These are phyloP conservation scores for Serendipita vermifera DNA, from an alignment of 768 basidiomycete species.

Conservation along the genomic window DNA sequence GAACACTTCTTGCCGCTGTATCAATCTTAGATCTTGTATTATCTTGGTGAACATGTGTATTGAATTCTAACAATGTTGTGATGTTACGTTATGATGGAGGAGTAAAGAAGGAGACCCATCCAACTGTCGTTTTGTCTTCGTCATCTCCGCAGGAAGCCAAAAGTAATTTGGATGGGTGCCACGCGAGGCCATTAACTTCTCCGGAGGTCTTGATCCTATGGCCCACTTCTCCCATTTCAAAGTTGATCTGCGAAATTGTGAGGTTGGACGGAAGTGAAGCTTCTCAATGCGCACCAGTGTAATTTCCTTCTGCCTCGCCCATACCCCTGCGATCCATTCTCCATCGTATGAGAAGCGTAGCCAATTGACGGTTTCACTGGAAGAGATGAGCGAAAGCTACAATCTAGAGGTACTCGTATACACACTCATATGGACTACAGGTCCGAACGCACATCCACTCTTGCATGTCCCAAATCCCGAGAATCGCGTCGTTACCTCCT, in stretches of 20 bases:
- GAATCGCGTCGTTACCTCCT: slow-evolving; percentile 69
- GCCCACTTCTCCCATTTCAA: slow-evolving; percentile 50
- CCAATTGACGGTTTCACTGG: slow-evolving; percentile 50
- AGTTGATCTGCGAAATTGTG: slow-evolving; percentile 1
- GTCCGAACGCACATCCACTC: slow-evolving; percentile 72
- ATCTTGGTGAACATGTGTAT: neutral
- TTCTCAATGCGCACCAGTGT: slow-evolving; percentile 35
- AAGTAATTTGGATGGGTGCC: slow-evolving; percentile 60
- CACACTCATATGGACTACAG: slow-evolving; percentile 70
- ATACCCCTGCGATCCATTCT: slow-evolving; percentile 72
- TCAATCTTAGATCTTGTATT: neutral
- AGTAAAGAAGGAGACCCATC: slow-evolving; percentile 5
- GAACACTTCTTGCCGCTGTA: no score
- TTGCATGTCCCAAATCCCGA: slow-evolving; percentile 65
- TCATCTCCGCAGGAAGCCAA: slow-evolving; percentile 7
- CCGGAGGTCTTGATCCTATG: slow-evolving; percentile 65
- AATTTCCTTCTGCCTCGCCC: slow-evolving; percentile 60
- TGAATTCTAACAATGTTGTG: neutral
- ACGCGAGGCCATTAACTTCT: slow-evolving; percentile 60
- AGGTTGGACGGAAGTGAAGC: neutral
- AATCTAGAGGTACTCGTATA: slow-evolving; percentile 14
- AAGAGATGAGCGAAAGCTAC: neutral
- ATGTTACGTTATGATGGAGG: neutral
- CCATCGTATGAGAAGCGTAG: slow-evolving; percentile 75
- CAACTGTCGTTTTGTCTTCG: slow-evolving; percentile 1